Conservation (phyloP, 2,329 filamentous ascomycete genomes). For the Cryphonectria japonica region DNA sequence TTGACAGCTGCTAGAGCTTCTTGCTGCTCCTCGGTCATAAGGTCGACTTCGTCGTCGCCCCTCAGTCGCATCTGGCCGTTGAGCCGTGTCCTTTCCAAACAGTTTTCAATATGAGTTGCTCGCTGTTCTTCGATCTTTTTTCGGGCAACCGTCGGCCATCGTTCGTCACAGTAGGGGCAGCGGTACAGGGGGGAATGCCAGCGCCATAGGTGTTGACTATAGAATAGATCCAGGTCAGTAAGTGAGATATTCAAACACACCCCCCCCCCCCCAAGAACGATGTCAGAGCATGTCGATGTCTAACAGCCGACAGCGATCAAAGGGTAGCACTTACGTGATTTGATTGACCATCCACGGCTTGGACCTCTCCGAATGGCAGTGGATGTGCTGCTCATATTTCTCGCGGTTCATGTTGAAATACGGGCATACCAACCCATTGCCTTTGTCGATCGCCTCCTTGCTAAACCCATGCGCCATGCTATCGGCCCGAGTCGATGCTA, state of each 20-base stretch:
- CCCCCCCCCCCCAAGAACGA: not conserved
- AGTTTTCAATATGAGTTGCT: not conserved
- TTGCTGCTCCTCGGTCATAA: conserved; percentile 10
- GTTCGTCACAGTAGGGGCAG: not conserved
- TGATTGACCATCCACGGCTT: not conserved
- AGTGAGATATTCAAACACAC: not conserved
- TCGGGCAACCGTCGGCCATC: not conserved
- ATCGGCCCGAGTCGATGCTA: too few species aligned
- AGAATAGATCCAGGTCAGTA: conserved; percentile 1
- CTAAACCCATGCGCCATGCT: not conserved
- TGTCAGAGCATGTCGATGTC: not conserved
- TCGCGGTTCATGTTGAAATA: conserved; percentile 3
- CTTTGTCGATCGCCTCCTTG: not conserved
- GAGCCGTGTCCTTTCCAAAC: not conserved
- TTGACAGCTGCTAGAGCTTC: not conserved
- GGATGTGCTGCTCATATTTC: not conserved
- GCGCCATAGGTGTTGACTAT: conserved; percentile 12
- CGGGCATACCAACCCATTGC: conserved; percentile 12
- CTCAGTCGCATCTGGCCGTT: not conserved
- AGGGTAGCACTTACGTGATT: not conserved
- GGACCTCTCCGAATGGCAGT: not conserved
- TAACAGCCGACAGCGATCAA: not conserved
- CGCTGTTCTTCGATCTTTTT: not conserved
- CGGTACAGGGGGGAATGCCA: not conserved
- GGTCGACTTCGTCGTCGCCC: not conserved